Evolutionary conservation across 176 grass and related monocot genomes (phyloP).

Genomic region (Musa beccarii): DNA sequence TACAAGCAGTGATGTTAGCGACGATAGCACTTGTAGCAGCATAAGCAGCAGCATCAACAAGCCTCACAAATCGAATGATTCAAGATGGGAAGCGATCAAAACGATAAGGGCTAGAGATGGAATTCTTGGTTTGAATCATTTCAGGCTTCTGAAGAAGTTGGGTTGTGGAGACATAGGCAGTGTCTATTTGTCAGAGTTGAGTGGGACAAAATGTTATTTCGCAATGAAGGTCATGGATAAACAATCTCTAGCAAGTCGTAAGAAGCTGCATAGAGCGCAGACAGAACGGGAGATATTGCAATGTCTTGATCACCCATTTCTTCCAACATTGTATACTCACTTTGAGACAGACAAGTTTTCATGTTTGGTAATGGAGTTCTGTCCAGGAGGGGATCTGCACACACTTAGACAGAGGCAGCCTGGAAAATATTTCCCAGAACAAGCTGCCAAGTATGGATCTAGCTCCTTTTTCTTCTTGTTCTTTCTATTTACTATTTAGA

Average conservation of each 20-base stretch:
- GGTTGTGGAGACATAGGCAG: neutral
- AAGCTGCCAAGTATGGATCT: constrained; percentile 4
- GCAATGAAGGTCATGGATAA: constrained; percentile 6
- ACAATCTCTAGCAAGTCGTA: constrained; percentile 3
- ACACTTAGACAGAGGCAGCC: neutral
- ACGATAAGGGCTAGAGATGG: neutral
- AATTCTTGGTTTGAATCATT: constrained; percentile 1
- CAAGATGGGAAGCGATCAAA: neutral
- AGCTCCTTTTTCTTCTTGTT: neutral
- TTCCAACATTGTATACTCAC: constrained; percentile 5
- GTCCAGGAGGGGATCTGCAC: neutral
- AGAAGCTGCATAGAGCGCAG: neutral
- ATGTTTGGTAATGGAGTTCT: neutral
- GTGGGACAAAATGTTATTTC: neutral
- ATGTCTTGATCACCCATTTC: neutral
- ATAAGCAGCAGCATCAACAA: neutral
- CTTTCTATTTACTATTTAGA: too few relatives aligned
- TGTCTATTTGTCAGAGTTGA: constrained; percentile 6
- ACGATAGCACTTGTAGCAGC: neutral
- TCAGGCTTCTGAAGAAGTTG: neutral
- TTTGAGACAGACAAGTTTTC: neutral
- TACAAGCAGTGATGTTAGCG: neutral
- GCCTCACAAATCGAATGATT: constrained; percentile 4
- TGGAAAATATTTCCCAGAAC: neutral
- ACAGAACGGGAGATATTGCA: neutral